Base-by-base conservation (phyloP, 192 early-diverging fungal genomes). In the Coemansia sp. region DNA sequence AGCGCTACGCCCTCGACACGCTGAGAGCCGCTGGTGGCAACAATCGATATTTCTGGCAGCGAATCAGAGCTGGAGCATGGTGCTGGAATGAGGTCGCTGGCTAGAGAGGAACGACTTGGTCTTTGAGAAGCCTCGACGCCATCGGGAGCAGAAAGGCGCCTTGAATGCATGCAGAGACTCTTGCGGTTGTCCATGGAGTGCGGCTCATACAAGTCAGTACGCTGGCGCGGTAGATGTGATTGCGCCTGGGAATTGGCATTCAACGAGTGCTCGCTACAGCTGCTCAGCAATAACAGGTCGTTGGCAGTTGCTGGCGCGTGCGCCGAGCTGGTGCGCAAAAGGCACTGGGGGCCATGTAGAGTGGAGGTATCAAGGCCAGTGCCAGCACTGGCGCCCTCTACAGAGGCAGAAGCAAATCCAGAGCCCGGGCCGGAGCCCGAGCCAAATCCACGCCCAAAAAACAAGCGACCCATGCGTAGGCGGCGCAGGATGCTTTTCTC, bases 121-220 rank as follows among this genome's bases (percentile, higher is more conserved):
- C 70, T 42, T 13, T 57, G 70, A 20, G 53, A 57, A 53, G 69
- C 25, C 34, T 82, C 74, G 0, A 57, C 47, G 13, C 73, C 64
- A 35, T 82, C 79, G 3, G 79, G 79, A n/a, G 79, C 79, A 9
- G 79, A 82, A 11, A 74, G 76, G 41, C 79, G 45, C 21, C 74
- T 59, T 33, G 79, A 73, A 59, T 76, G 38, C 14, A 70, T 23
- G 57, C 79, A 73, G 64, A 61, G 73, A 56, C 73, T 75, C 61
- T 69, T 69, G 38, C 73, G 77, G 13, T 63, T 60, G 37, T 65
- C 69, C 16, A 48, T 39, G 23, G 37, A 47, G 36, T 64, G 41
- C 21, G 56, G 57, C 21, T 41, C 31, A 45, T 64, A 59, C 11
- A 28, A 28, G 23, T 48, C 62, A 12, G 37, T 23, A 11, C 57